Evolutionary conservation across 1,284 basidiomycete genomes (phyloP).

Genomic region (Pterula multifida): DNA sequence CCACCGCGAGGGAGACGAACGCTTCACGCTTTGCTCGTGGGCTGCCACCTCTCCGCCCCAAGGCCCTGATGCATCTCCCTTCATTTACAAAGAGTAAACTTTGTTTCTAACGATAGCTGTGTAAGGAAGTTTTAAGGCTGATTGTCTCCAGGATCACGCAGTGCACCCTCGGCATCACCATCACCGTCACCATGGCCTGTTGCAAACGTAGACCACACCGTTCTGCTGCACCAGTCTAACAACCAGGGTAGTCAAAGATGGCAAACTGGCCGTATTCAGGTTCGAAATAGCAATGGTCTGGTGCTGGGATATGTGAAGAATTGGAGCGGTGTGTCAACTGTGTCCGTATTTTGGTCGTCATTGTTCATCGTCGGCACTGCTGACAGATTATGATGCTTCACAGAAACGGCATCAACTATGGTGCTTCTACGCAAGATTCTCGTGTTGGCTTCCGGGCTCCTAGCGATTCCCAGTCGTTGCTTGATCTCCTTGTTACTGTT

Average conservation of each 20-base stretch:
- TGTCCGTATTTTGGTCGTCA: background rate
- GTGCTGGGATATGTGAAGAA: background rate
- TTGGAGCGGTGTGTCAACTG: background rate
- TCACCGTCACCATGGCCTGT: background rate
- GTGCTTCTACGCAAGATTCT: background rate
- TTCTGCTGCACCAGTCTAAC: background rate
- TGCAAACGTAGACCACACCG: background rate
- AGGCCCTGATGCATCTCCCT: background rate
- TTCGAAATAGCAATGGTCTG: background rate
- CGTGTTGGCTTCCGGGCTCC: background rate
- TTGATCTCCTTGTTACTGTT: background rate
- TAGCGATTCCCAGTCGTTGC: background rate
- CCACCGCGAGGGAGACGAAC: background rate
- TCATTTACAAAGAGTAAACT: background rate
- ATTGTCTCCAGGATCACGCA: background rate
- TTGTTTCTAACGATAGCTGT: background rate
- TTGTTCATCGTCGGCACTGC: background rate
- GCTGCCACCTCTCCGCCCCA: background rate
- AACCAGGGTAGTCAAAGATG: background rate
- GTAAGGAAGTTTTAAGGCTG: background rate
- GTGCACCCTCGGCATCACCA: background rate
- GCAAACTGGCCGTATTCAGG: slow-evolving; percentile 5
- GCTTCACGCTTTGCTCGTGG: background rate
- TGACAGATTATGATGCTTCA: background rate
- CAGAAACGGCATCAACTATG: background rate